A percentile compares a stretch with the other conserved stretches of the same genome.
Evolutionary conservation across 495 filamentous ascomycete species (phyloP).

Genomic region (Penicillium pulvis): DNA sequence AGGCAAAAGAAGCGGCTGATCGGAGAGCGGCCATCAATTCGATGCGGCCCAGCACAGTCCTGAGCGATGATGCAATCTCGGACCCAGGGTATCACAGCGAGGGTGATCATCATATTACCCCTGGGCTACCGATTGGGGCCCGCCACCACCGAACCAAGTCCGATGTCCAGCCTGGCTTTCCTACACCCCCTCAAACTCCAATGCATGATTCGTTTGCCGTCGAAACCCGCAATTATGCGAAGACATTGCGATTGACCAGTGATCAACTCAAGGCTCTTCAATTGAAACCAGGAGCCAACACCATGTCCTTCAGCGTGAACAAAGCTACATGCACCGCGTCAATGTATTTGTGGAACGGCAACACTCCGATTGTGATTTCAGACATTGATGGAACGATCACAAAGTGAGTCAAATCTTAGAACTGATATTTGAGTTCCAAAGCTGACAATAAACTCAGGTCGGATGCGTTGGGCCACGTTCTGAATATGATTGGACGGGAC

Average conservation of each 20-base stretch:
- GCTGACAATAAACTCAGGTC: slow-evolving; percentile 50
- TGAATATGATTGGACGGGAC: slow-evolving; percentile 97
- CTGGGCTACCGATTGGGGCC: slow-evolving; percentile 33
- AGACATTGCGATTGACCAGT: slow-evolving; percentile 94
- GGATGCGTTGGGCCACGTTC: slow-evolving; percentile 93
- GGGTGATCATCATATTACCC: slow-evolving; percentile 52
- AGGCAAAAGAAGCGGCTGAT: slow-evolving; percentile 79
- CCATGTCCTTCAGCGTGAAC: slow-evolving; percentile 96
- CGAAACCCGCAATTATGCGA: slow-evolving; percentile 87
- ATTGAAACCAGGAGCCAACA: slow-evolving; percentile 81
- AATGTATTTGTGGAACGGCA: slow-evolving; percentile 91
- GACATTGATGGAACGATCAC: slow-evolving; percentile 99
- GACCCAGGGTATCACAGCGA: slow-evolving; percentile 96
- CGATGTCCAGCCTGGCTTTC: slow-evolving; percentile 67
- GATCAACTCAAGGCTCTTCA: slow-evolving; percentile 89
- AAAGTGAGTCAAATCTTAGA: slow-evolving; percentile 54
- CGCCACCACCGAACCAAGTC: slow-evolving; percentile 63
- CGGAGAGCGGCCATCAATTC: slow-evolving; percentile 54
- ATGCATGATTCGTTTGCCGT: slow-evolving; percentile 53
- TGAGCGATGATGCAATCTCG: slow-evolving; percentile 80
- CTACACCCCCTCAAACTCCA: slow-evolving; percentile 79
- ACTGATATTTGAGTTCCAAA: background rate
- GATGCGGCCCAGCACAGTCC: slow-evolving; percentile 53
- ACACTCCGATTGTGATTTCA: slow-evolving; percentile 92
- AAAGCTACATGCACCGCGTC: slow-evolving; percentile 84